Conservation (phyloP, 2,329 filamentous ascomycete species). For the Colletotrichum sp. region DNA sequence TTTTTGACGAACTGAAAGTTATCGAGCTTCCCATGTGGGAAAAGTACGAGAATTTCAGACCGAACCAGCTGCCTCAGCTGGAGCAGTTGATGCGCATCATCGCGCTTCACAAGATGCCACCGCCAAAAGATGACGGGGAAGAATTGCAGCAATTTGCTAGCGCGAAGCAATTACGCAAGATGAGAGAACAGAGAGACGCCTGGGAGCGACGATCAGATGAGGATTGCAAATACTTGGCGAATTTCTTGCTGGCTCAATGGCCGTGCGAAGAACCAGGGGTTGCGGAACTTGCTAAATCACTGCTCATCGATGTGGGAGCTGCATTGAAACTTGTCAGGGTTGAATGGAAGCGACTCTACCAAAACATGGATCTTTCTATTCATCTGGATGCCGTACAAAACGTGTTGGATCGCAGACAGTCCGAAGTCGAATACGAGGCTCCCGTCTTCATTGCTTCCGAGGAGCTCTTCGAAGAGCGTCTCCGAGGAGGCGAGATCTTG, state of each 20-base stretch:
- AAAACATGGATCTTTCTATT: slow-evolving; percentile 49
- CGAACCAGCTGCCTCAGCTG: slow-evolving; percentile 33
- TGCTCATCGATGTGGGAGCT: slow-evolving; percentile 38
- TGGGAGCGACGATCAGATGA: slow-evolving; percentile 33
- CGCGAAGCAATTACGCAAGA: slow-evolving; percentile 32
- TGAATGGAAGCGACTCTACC: slow-evolving; percentile 53
- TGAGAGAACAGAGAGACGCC: slow-evolving; percentile 30
- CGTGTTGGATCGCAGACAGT: slow-evolving; percentile 36
- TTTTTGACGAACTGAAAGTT: slow-evolving; percentile 41
- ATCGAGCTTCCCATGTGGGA: slow-evolving; percentile 39
- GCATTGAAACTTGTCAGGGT: slow-evolving; percentile 44
- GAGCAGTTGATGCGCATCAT: slow-evolving; percentile 36
- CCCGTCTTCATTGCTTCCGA: slow-evolving; percentile 21
- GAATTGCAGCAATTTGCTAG: slow-evolving; percentile 27
- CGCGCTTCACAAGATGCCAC: slow-evolving; percentile 31
- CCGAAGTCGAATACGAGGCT: slow-evolving; percentile 22
- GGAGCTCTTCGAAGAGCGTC: slow-evolving; percentile 17
- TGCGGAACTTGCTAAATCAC: slow-evolving; percentile 26
- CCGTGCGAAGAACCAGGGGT: slow-evolving; percentile 41
- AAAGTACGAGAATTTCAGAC: slow-evolving; percentile 38
- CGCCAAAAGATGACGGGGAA: slow-evolving; percentile 29
- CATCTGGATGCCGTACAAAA: slow-evolving; percentile 49
- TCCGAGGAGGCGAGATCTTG: slow-evolving; percentile 22
- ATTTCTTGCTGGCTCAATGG: slow-evolving; percentile 49
- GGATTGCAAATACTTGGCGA: slow-evolving; percentile 42